Evolutionary conservation across 169 alveolate genomes (phyloP).

Genomic region (Eimeria brunetti): DNA sequence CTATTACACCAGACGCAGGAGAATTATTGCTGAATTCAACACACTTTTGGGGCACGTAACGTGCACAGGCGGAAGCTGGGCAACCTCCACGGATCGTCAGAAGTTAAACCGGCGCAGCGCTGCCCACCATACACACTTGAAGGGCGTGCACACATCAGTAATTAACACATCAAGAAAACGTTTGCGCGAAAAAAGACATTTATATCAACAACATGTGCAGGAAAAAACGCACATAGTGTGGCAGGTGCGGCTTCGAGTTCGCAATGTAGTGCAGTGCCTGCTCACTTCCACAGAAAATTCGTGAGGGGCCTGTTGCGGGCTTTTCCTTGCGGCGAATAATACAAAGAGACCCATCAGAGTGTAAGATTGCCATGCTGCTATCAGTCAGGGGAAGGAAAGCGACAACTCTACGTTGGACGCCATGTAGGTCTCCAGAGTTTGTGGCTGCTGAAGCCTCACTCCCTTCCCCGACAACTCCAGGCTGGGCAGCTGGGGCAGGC

Average conservation of each 20-base stretch:
- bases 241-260: background rate
- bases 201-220: background rate
- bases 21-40: background rate
- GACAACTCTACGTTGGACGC: background rate
- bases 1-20: constrained; percentile 7
- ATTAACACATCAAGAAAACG: background rate
- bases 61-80: background rate
- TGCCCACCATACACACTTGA: background rate
- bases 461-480: background rate
- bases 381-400: constrained; percentile 10
- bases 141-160: background rate
- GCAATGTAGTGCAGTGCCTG: constrained; percentile 4
- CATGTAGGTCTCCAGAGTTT: background rate
- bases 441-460: constrained; percentile 11
- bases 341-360: constrained; percentile 35
- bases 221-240: background rate
- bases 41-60: background rate
- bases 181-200: background rate
- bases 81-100: background rate
- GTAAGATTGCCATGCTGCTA: constrained; percentile 1
- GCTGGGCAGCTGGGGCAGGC: constrained; percentile 44
- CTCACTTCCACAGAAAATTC: constrained; percentile 61
- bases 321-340: constrained; percentile 41
- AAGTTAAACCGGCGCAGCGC: background rate
- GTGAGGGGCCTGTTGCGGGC: constrained; percentile 15